Evolutionary conservation across 208 protist species (phyloP).

Genomic region (Tritrichomonas foetus): DNA sequence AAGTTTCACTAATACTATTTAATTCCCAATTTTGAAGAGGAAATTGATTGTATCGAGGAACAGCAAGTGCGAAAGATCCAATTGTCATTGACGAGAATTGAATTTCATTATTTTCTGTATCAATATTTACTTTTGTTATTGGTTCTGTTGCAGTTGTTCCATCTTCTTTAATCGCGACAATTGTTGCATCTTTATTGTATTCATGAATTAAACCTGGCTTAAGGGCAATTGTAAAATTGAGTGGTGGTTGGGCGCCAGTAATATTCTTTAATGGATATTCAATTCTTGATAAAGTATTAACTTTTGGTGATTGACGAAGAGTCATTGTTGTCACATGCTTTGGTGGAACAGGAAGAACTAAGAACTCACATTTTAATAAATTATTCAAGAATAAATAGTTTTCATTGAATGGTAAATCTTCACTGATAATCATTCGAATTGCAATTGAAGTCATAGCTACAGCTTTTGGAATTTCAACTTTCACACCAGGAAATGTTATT

Average conservation of each 20-base stretch:
- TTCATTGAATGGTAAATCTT: background rate
- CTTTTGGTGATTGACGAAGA: background rate
- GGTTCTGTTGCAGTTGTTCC: background rate
- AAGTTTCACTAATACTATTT: background rate
- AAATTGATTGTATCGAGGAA: conserved; percentile 21
- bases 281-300: background rate
- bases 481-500: background rate
- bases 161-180: conserved; percentile 1
- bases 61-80: conserved; percentile 16
- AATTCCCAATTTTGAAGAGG: conserved; percentile 16
- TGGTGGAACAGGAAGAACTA: background rate
- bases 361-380: background rate
- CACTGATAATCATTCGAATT: background rate
- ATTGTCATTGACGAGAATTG: background rate
- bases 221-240: background rate
- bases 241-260: background rate
- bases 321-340: background rate
- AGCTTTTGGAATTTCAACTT: background rate
- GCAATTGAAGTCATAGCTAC: conserved; percentile 5
- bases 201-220: background rate
- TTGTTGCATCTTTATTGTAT: background rate
- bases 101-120: background rate
- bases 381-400: background rate
- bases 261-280: background rate
- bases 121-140: background rate